Conservation (phyloP, 2,329 filamentous ascomycete species). For the Cercospora sp. region DNA sequence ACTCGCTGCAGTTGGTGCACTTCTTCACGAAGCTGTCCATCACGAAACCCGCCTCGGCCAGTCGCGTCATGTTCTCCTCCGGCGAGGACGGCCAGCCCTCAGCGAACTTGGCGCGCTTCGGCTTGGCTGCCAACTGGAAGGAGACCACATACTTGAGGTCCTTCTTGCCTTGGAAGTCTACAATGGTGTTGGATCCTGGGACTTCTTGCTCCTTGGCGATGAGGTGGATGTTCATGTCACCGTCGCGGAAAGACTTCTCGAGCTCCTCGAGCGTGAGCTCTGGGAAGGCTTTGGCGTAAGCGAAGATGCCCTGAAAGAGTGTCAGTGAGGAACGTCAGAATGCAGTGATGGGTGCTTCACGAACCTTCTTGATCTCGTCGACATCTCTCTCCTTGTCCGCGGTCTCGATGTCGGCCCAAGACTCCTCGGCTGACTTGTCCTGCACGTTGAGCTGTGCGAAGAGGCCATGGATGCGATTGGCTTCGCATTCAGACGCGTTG, state of each 20-base stretch:
- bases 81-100: conserved; percentile 51
- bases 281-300: conserved; percentile 63
- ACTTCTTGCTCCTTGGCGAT: conserved; percentile 62
- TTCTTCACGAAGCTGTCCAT: conserved; percentile 53
- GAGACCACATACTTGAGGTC: conserved; percentile 54
- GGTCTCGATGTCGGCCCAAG: conserved; percentile 58
- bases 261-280: conserved; percentile 60
- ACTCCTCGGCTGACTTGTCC: conserved; percentile 50
- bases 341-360: conserved; percentile 34
- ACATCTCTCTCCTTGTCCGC: conserved; percentile 59
- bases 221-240: conserved; percentile 58
- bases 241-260: conserved; percentile 59
- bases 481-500: conserved; percentile 56
- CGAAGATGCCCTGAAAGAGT: conserved; percentile 35
- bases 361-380: conserved; percentile 60
- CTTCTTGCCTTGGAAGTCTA: conserved; percentile 68
- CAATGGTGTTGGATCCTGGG: conserved; percentile 62
- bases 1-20: conserved; percentile 52
- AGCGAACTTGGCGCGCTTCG: conserved; percentile 49
- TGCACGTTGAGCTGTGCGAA: conserved; percentile 44
- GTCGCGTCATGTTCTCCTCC: conserved; percentile 55
- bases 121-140: conserved; percentile 50
- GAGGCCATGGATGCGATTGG: conserved; percentile 60
- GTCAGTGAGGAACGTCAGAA: conserved; percentile 11
- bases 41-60: conserved; percentile 53